Percentiles rank a stretch among this genome's conserved stretches.
Evolutionary conservation across 768 basidiomycete species (phyloP).

Genomic region (Boletus rufocinnamomeus): DNA sequence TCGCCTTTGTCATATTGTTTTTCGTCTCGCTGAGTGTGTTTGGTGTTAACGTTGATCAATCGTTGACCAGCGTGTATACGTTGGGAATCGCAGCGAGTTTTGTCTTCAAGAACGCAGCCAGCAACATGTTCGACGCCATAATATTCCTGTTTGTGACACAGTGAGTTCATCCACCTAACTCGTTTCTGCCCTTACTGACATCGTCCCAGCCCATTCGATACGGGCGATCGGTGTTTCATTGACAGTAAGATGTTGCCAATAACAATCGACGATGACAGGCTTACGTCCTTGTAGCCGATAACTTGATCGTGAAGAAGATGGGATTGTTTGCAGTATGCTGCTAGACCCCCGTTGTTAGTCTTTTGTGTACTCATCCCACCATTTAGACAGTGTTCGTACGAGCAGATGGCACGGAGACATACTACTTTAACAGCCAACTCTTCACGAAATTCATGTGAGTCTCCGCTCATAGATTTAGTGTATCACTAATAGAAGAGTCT

Average conservation of each 20-base stretch:
- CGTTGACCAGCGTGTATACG: slow-evolving; percentile 72
- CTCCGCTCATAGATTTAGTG: background rate
- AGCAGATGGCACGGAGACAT: slow-evolving; percentile 74
- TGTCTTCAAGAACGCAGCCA: slow-evolving; percentile 75
- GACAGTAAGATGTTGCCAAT: slow-evolving; percentile 43
- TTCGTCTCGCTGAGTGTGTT: slow-evolving; percentile 77
- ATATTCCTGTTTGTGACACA: slow-evolving; percentile 85
- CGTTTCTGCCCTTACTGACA: slow-evolving; percentile 8
- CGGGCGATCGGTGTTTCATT: slow-evolving; percentile 80
- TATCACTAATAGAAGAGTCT: background rate
- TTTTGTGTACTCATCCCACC: background rate
- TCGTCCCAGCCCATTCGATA: slow-evolving; percentile 65
- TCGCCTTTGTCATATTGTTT: slow-evolving; percentile 65
- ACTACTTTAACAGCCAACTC: slow-evolving; percentile 79
- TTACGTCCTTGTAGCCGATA: slow-evolving; percentile 51
- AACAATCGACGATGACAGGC: background rate
- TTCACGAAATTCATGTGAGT: slow-evolving; percentile 74
- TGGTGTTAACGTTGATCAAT: slow-evolving; percentile 62
- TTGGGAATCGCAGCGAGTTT: slow-evolving; percentile 75
- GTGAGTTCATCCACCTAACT: slow-evolving; percentile 43
- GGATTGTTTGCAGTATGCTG: slow-evolving; percentile 67
- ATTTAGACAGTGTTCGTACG: slow-evolving; percentile 67
- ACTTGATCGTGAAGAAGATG: slow-evolving; percentile 77
- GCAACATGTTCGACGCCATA: slow-evolving; percentile 74
- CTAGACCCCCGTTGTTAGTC: background rate